A percentile compares a stretch with the other conserved stretches of the same genome.
These are phyloP conservation scores for Monascus purpureus DNA, from an alignment of 495 filamentous ascomycete species.

Conservation along the genomic window DNA sequence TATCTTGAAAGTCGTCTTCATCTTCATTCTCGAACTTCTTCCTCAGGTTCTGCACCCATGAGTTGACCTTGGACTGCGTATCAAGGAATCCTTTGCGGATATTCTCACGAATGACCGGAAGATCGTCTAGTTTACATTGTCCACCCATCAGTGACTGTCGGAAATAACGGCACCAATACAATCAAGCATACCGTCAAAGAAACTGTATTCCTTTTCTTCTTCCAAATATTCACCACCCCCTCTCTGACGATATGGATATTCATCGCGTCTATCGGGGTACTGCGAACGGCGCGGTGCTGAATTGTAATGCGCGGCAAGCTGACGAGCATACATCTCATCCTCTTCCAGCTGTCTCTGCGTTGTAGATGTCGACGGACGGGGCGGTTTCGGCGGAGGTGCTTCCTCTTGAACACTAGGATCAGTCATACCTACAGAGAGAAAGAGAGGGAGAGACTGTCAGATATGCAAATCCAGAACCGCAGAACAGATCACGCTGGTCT, in stretches of 20 bases:
- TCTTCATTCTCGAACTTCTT: conserved; percentile 86
- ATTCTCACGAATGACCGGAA: conserved; percentile 87
- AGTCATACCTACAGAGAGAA: conserved; percentile 56
- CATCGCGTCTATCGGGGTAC: conserved; percentile 22
- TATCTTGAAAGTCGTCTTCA: conserved; percentile 35
- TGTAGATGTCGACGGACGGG: conserved; percentile 37
- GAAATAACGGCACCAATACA: not conserved
- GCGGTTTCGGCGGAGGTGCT: conserved; percentile 52
- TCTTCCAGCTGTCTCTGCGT: conserved; percentile 69
- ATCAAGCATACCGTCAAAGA: conserved; percentile 56
- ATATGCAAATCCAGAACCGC: conserved; percentile 1
- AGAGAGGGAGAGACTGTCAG: conserved; percentile 1
- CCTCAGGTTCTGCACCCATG: conserved; percentile 78
- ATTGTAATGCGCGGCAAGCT: conserved; percentile 84
- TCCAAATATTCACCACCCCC: conserved; percentile 22
- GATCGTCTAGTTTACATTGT: conserved; percentile 46
- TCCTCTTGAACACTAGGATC: conserved; percentile 75
- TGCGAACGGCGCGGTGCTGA: conserved; percentile 27
- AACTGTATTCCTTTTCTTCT: conserved; percentile 62
- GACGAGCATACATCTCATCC: conserved; percentile 87
- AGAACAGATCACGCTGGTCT: not conserved
- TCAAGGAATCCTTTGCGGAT: conserved; percentile 90
- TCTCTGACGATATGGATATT: conserved; percentile 14
- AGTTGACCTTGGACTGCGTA: conserved; percentile 84
- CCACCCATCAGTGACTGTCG: conserved; percentile 5